These are phyloP conservation scores for Neurospora terricola DNA, from an alignment of 495 filamentous ascomycete genomes.

Conservation along the genomic window DNA sequence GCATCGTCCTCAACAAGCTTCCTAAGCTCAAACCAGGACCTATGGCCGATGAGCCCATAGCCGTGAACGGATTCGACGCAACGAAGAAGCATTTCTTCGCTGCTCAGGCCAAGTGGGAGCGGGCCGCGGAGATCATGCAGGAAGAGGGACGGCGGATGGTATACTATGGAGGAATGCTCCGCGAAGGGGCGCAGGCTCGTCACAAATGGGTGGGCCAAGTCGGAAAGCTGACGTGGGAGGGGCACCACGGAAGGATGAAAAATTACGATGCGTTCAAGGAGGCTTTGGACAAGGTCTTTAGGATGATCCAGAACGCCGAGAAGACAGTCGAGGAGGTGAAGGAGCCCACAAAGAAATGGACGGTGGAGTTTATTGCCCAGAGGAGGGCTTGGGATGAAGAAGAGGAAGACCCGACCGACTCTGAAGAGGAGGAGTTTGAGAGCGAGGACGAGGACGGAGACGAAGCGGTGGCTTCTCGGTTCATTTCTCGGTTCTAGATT, in stretches of 20 bases:
- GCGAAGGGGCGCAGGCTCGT: not conserved
- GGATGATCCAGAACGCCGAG: not conserved
- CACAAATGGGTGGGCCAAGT: not conserved
- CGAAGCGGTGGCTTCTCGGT: no score
- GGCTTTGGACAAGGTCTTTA: not conserved
- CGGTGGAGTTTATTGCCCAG: not conserved
- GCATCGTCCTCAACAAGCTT: no score
- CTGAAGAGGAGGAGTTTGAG: not conserved
- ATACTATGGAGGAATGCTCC: rapidly evolving
- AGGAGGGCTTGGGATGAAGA: not conserved
- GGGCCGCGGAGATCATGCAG: not conserved
- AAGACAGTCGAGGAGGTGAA: not conserved
- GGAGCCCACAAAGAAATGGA: not conserved
- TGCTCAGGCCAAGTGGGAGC: not conserved
- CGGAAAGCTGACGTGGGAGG: not conserved
- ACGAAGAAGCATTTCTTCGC: not conserved
- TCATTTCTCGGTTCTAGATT: not conserved
- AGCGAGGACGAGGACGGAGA: no score
- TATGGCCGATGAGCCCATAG: no score
- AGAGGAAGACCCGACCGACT: not conserved
- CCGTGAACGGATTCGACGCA: not conserved
- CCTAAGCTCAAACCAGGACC: no score
- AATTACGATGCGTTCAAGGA: not conserved
- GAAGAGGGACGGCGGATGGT: not conserved
- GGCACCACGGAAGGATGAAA: not conserved